Base-by-base conservation (phyloP, 2,329 filamentous ascomycete species). In the Trichophaea hybrida region DNA sequence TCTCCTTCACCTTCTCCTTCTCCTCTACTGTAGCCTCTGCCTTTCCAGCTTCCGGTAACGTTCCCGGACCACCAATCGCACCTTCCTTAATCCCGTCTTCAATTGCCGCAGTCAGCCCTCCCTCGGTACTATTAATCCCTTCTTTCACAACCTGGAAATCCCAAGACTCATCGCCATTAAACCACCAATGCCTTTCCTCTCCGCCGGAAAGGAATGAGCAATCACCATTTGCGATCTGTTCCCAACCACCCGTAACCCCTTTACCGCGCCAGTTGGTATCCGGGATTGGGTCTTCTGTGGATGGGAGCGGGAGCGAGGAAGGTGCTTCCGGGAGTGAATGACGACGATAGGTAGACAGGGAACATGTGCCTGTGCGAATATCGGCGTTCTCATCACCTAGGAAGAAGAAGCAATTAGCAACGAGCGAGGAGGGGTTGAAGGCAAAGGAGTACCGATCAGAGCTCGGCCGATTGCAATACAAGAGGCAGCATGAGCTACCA, bases 401-500 rank as follows among this genome's bases (percentile, higher is more conserved):
- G 68, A 64, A 7, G 24, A 24, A 24, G 24, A 24, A 24, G 24
- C 24, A 24, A 24, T 24, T 24, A 24, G 24, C 24, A 24, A 24
- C 24, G 24, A 24, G 24, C 24, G 24, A 24, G 24, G 24, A 24
- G 24, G 24, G 24, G 24, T 24, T 24, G 24, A 24, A 24, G 24
- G 24, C 24, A 24, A 24, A 24, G 8, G 49, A 43, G 49, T 48
- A 49, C 88, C 89, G 1, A 90, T 96, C 67, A 98, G 75, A 0
- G 82, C 83, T 44, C 93, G 79, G 0, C 91, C 91, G 66, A 93
- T 80, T 6, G 86, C 85, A 70, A 98, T 96, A 68, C 97, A 80
- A 8, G 84, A 82, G 3, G 93, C 93, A 1, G 93, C 93, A 74
- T 98, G 93, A 1, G 87, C 85, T 73, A 88, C 95, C 43, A 98